Evolutionary conservation across 148 eudicot species (phyloP).

Genomic region (Rhododendron mucronatum): DNA sequence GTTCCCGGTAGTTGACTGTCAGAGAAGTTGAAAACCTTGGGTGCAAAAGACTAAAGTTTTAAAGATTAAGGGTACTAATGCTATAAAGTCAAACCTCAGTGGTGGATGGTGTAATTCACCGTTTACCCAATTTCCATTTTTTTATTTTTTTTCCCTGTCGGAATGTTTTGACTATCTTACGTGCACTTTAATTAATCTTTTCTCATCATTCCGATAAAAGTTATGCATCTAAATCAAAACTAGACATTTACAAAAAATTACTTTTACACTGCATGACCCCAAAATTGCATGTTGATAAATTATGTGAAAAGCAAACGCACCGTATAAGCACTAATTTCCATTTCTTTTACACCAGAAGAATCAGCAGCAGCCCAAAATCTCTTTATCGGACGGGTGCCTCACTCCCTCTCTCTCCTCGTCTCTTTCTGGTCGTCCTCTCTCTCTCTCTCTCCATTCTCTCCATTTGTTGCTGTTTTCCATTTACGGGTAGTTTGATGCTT

Average conservation of each 20-base stretch:
- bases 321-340: not conserved
- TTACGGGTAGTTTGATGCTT: not conserved
- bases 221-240: too few relatives aligned
- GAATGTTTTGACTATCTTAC: too few relatives aligned
- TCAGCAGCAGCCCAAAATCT: not conserved
- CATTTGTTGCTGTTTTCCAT: not conserved
- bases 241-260: too few relatives aligned
- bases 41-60: not conserved
- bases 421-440: not conserved
- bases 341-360: not conserved
- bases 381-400: not conserved
- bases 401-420: not conserved
- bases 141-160: not conserved
- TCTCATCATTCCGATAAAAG: too few relatives aligned
- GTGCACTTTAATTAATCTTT: too few relatives aligned
- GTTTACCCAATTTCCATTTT: not conserved
- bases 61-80: not conserved
- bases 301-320: too few relatives aligned
- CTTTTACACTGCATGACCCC: too few relatives aligned
- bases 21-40: not conserved
- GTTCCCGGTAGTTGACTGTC: not conserved
- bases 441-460: not conserved
- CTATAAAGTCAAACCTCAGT: not conserved
- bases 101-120: not conserved
- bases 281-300: too few relatives aligned